Conservation (phyloP, 2,329 filamentous ascomycete species). For the Arthrobotrys conoides region DNA sequence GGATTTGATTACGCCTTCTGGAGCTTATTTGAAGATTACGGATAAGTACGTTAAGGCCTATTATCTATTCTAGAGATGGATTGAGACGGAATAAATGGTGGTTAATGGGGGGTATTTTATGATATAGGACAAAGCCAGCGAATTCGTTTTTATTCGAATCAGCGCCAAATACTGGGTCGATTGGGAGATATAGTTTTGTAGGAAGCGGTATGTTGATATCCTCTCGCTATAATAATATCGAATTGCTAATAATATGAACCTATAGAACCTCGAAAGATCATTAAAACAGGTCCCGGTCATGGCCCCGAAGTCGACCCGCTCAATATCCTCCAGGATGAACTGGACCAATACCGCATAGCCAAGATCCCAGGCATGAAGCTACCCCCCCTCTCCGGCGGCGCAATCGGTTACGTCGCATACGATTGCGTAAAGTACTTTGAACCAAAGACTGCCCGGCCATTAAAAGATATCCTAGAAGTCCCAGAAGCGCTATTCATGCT, state of each 20-base stretch:
- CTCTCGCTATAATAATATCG: conserved; percentile 62
- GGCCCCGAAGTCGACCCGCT: conserved; percentile 87
- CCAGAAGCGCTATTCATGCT: conserved; percentile 98
- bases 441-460: conserved; percentile 89
- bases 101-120: background rate
- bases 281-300: conserved; percentile 90
- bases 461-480: conserved; percentile 89
- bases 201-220: conserved; percentile 76
- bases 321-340: conserved; percentile 83
- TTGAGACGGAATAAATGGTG: background rate
- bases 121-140: conserved; percentile 74
- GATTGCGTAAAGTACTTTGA: conserved; percentile 99
- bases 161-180: conserved; percentile 88
- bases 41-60: conserved; percentile 72
- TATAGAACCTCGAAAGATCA: conserved; percentile 78
- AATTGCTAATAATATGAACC: conserved; percentile 1
- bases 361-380: conserved; percentile 85
- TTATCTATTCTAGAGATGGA: background rate
- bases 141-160: conserved; percentile 97
- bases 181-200: conserved; percentile 95
- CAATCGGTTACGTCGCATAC: conserved; percentile 96
- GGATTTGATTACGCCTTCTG: conserved; percentile 93
- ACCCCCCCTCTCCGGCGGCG: conserved; percentile 89
- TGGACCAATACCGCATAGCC: conserved; percentile 83
- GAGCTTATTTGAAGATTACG: conserved; percentile 92